phyloP scores from a whole-genome alignment of 2,329 filamentous ascomycete genomes.

The Beauveria sp. region DNA sequence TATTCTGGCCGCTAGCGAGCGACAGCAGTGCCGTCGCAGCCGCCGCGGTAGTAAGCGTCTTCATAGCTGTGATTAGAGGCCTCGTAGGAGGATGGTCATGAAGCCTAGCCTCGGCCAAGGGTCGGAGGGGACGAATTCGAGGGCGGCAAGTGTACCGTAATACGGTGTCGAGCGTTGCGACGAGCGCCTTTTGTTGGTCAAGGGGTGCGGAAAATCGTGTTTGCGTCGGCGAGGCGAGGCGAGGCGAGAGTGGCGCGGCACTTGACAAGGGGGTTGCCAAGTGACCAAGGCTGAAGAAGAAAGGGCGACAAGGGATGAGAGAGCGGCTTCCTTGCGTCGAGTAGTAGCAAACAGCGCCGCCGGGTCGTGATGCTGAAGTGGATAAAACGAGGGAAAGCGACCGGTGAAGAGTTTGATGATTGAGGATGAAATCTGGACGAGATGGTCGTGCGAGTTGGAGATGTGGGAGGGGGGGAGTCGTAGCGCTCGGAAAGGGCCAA shows the following conservation, averaged over 20 bases:
- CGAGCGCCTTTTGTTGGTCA: neutral
- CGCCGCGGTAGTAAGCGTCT: conserved; percentile 15
- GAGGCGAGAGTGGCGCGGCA: neutral
- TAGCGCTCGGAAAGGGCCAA: neutral
- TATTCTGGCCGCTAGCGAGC: conserved; percentile 13
- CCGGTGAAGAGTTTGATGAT: neutral
- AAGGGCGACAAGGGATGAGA: neutral
- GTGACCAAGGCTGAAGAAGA: neutral
- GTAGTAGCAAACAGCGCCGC: neutral
- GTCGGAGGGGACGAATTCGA: neutral
- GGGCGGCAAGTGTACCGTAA: neutral
- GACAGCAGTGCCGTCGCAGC: conserved; percentile 17
- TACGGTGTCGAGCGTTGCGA: neutral
- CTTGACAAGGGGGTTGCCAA: neutral
- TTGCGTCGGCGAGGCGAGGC: neutral
- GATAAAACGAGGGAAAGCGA: neutral
- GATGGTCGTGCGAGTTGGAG: neutral
- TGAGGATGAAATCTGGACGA: neutral
- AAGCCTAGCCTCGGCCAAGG: neutral
- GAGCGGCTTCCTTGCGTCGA: neutral
- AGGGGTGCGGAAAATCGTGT: neutral
- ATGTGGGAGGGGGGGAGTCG: neutral
- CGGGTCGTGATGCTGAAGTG: conserved; percentile 4
- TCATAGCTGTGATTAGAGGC: conserved; percentile 15
- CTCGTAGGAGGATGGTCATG: neutral